Base-by-base conservation (phyloP, 805 yeast species). In the Debaryomyces prosopidis region DNA sequence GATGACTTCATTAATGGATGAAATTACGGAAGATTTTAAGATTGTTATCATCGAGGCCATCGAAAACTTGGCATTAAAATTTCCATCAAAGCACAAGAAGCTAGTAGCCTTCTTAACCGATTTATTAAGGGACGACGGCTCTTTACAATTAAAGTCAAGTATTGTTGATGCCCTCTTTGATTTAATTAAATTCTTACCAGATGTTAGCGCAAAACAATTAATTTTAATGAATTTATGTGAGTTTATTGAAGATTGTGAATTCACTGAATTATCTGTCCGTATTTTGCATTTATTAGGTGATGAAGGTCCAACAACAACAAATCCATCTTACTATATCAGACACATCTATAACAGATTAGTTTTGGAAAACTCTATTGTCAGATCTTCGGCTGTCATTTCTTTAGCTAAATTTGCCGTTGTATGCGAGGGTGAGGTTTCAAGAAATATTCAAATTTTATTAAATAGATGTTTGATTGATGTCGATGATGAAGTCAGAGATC, bases 161-260 rank as follows among this genome's bases (percentile, higher is more conserved):
- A 88, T 92, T 54, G 87, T 94, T 35, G 97, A 91, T 64, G 96
- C 98, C 1, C 79, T 94, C 53, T 89, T 91, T 55, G 98, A 92
- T 65, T 78, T 94, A 66, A 88, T 94, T 56, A 85, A 86, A 54
- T 89, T 85, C 60, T 84, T 89, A 48, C 96, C 96, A 16, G 75
- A 72, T 43, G 63, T 57, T 26, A 82, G 76, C 51, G 89, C 95
- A 11, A 81, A 88, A 59, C 94, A 87, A 55, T 67, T 80, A 40
- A 96, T 96, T 17, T 75, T 94, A 59, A 89, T 87, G 69, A 85
- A 85, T 65, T 77, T 94, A 57, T 90, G 98, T 76, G 99, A 94
- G 68, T 91, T 90, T 62, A 94, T 94, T 58, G 99, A 94, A 70
- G 99, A 94, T 75, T 94, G 98, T 72, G 99, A 94, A 71, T 92